Conservation (phyloP, 2,329 filamentous ascomycete species). For the Neonectria sp. region DNA sequence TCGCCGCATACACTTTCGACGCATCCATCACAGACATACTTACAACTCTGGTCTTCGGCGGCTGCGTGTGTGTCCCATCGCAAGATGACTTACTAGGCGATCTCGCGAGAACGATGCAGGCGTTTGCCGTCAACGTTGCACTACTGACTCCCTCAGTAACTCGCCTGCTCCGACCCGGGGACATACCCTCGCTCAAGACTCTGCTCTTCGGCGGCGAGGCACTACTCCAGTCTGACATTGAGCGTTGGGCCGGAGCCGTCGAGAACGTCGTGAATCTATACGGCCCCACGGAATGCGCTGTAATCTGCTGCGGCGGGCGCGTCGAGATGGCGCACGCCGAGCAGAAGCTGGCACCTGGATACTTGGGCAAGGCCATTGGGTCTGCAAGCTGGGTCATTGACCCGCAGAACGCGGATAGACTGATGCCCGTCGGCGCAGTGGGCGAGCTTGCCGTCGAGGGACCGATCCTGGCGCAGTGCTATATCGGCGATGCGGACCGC, state of each 20-base stretch:
- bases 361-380: conserved; percentile 15
- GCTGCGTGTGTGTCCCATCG: conserved; percentile 25
- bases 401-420: conserved; percentile 10
- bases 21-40: conserved; percentile 27
- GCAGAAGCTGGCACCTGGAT: too few relatives aligned
- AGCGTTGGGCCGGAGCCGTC: conserved; percentile 15
- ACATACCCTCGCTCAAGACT: conserved; percentile 14
- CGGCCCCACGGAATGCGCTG: conserved; percentile 26
- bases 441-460: conserved; percentile 28
- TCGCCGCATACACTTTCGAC: conserved; percentile 29
- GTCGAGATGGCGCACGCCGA: not conserved
- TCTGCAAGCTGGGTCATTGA: conserved; percentile 25
- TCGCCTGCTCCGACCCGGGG: conserved; percentile 13
- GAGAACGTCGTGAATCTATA: conserved; percentile 16
- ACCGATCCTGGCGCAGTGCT: conserved; percentile 14
- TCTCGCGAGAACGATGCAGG: conserved; percentile 6
- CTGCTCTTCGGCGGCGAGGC: conserved; percentile 23
- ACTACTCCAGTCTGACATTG: conserved; percentile 1
- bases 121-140: conserved; percentile 20
- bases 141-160: conserved; percentile 25
- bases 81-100: conserved; percentile 6
- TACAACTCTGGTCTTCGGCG: conserved; percentile 24
- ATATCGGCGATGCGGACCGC: not conserved
- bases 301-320: conserved; percentile 14
- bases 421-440: conserved; percentile 7